Evolutionary conservation across 441 rosid genomes (phyloP), one percentile per base, ranked within the genome.

Genomic region (Erysimum cheiri): DNA sequence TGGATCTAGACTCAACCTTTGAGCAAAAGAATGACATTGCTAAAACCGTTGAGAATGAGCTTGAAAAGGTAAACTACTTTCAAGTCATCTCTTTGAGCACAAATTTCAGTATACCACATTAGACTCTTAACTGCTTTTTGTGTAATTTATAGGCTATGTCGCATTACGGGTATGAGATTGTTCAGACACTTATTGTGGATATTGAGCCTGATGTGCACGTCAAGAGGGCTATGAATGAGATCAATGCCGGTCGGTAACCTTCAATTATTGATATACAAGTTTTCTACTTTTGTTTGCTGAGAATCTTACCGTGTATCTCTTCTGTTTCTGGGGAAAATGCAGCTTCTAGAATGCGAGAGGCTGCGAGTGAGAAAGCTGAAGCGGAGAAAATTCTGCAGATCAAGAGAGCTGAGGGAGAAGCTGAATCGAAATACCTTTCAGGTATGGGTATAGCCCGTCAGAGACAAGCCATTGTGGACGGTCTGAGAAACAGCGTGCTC

Each of bases 381-480:
- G 90, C 87, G 0, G 87, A 84, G 84, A 85, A 85, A 68, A 82
- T 84, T 7, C 43, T 82, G 4, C 90, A 82, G 81, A 85, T 85
- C 37, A 85, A 85, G 76, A 68, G 80, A 77, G 87, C 87, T 0
- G 87, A 87, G 11, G 87, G 85, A 2, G 88, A 87, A 37, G 87
- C 86, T 2, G 91, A 85, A 44, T 76, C 91, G 10, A 87, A 85
- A 56, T 83, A 87, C 61, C 82, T 83, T 5, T 64, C 87, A 0
- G 91, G 89, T 15, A 10, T 83, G 8, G 87, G 86, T 28, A 85
- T 81, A 7, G 91, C 87, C 0, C 70, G 88, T 26, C 89, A 85
- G 76, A 81, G 88, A 56, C 87, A 85, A 72, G 91, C 88, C 0
- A 87, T 87, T 17, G 89, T 87, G 2, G 87, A 83, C 8, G 87